phyloP scores from a whole-genome alignment of 768 basidiomycete species.

The Rhodosporidiobolus sp. region DNA sequence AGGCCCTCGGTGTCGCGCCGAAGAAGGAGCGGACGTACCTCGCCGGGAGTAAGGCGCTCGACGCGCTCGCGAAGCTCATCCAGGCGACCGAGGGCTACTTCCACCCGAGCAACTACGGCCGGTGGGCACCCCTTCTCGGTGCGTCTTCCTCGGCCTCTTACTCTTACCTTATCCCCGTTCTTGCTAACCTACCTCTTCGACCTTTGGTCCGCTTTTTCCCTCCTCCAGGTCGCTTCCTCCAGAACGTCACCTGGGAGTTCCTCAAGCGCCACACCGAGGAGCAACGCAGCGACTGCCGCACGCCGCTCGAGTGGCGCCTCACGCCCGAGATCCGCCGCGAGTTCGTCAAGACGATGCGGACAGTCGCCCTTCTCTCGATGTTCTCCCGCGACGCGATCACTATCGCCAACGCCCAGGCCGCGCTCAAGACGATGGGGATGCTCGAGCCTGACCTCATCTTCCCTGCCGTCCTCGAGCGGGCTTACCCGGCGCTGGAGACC shows the following conservation, averaged over 20 bases:
- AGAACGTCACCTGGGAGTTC: conserved; percentile 64
- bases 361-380: conserved; percentile 80
- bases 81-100: conserved; percentile 87
- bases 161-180: too few relatives aligned
- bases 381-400: conserved; percentile 75
- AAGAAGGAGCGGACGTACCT: conserved; percentile 49
- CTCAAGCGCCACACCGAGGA: conserved; percentile 73
- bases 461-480: conserved; percentile 74
- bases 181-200: background rate
- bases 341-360: conserved; percentile 74
- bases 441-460: conserved; percentile 79
- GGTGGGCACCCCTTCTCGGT: conserved; percentile 58
- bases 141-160: background rate
- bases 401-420: conserved; percentile 70
- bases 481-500: conserved; percentile 80
- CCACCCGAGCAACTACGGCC: conserved; percentile 81
- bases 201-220: background rate
- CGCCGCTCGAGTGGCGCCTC: conserved; percentile 71
- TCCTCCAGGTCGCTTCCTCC: conserved; percentile 76
- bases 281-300: conserved; percentile 71
- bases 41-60: conserved; percentile 79
- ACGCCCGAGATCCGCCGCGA: conserved; percentile 76
- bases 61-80: conserved; percentile 77
- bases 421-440: conserved; percentile 73
- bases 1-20: conserved; percentile 29